A percentile compares a stretch with the other conserved stretches of the same genome.
phyloP scores from a whole-genome alignment of 331 rosid genomes.

The Erythrophleum ivorense region DNA sequence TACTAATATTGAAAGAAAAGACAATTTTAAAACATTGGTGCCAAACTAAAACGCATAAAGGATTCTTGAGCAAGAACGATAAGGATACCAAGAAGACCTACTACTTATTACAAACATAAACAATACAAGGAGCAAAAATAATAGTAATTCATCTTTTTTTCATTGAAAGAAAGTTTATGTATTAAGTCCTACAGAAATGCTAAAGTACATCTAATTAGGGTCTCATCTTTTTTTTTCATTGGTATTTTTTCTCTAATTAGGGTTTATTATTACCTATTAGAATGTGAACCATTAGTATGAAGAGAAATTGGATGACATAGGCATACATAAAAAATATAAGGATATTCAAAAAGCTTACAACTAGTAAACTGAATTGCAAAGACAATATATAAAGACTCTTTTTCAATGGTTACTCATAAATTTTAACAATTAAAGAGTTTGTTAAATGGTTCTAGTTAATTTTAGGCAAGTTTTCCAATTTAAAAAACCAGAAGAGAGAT shows the following conservation, averaged over 20 bases:
- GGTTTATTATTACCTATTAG: conserved; percentile 16
- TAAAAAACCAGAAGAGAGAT: no score
- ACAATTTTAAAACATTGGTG: conserved; percentile 12
- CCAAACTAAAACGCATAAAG: conserved; percentile 17
- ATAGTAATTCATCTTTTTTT: neutral
- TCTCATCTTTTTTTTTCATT: neutral
- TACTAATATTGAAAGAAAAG: conserved; percentile 28
- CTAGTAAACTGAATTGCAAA: neutral
- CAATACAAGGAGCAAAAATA: conserved; percentile 16
- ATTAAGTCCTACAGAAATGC: conserved; percentile 29
- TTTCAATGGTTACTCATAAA: conserved; percentile 14
- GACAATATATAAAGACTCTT: neutral
- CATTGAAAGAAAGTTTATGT: neutral
- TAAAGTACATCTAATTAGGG: conserved; percentile 14
- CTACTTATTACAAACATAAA: conserved; percentile 12
- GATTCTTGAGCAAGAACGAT: conserved; percentile 9
- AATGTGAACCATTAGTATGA: conserved; percentile 14
- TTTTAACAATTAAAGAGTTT: conserved; percentile 18
- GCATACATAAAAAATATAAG: conserved; percentile 4
- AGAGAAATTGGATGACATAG: neutral
- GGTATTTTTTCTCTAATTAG: neutral
- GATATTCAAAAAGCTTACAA: conserved; percentile 14
- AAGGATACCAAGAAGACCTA: conserved; percentile 19
- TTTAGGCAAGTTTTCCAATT: no score
- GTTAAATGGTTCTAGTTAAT: no score